Conservation (phyloP, 1,139 yeast genomes). For the Kurtzmaniella quercitrusa region DNA sequence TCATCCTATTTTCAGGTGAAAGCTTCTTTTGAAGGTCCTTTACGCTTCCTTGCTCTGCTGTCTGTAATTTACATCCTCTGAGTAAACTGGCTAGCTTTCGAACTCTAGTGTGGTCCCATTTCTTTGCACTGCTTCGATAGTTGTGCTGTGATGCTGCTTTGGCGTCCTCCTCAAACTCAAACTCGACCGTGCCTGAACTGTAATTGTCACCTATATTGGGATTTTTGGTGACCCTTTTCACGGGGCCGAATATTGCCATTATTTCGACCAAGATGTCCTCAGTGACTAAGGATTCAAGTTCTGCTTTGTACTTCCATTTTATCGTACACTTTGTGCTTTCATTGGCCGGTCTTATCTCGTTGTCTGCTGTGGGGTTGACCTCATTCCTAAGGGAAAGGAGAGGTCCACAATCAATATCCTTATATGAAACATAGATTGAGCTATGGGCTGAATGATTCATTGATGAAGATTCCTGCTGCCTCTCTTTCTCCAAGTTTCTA, state of each 20-base stretch:
- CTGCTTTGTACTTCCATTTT: slow-evolving; percentile 43
- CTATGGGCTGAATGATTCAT: background rate
- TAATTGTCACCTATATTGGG: slow-evolving; percentile 23
- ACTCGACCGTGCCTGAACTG: slow-evolving; percentile 35
- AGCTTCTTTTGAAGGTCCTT: background rate
- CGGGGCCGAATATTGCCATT: slow-evolving; percentile 46
- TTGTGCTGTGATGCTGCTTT: slow-evolving; percentile 36
- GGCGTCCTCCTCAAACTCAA: slow-evolving; percentile 19
- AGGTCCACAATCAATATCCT: slow-evolving; percentile 2
- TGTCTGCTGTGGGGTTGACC: slow-evolving; percentile 2
- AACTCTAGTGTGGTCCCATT: slow-evolving; percentile 47
- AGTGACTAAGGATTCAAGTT: slow-evolving; percentile 26
- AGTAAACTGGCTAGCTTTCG: slow-evolving; percentile 46
- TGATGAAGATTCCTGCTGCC: background rate
- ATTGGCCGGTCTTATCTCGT: slow-evolving; percentile 5
- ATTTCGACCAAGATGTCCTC: slow-evolving; percentile 29
- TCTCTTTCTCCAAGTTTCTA: slow-evolving; percentile 17
- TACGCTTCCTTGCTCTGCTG: background rate
- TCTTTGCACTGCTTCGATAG: slow-evolving; percentile 33
- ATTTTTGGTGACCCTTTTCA: slow-evolving; percentile 16
- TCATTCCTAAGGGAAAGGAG: background rate
- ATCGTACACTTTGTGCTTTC: slow-evolving; percentile 16
- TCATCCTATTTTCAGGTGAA: slow-evolving; percentile 2
- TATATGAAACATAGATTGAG: background rate
- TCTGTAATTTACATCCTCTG: slow-evolving; percentile 23